Conservation (phyloP, 2,329 filamentous ascomycete genomes). For the Coniochaeta sp. region DNA sequence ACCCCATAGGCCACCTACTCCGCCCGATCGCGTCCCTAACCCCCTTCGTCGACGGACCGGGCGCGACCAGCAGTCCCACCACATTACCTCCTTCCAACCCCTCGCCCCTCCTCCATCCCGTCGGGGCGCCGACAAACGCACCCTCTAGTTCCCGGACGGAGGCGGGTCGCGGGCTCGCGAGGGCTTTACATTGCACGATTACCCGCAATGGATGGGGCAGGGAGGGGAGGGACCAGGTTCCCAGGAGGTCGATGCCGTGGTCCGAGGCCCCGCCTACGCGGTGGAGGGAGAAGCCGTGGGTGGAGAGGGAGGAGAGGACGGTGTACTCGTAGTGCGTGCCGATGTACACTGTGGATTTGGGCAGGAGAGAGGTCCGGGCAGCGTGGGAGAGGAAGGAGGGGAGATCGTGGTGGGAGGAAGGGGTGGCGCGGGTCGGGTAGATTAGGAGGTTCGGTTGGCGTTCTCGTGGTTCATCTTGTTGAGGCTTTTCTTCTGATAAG, state of each 20-base stretch:
- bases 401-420: constrained; percentile 54
- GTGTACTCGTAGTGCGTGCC: constrained; percentile 77
- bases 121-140: constrained; percentile 65
- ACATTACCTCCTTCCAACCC: constrained; percentile 57
- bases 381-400: constrained; percentile 60
- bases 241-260: constrained; percentile 67
- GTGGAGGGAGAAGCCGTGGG: constrained; percentile 56
- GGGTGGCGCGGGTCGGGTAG: constrained; percentile 37
- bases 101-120: constrained; percentile 59
- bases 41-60: constrained; percentile 67
- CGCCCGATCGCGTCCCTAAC: constrained; percentile 64
- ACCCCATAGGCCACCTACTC: constrained; percentile 66
- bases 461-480: neutral
- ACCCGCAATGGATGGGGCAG: constrained; percentile 33
- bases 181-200: constrained; percentile 64
- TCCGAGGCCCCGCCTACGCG: constrained; percentile 63
- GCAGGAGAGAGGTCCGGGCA: constrained; percentile 45
- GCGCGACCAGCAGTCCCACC: constrained; percentile 64
- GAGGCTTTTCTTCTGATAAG: constrained; percentile 4
- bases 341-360: constrained; percentile 52
- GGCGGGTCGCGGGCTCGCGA: constrained; percentile 46
- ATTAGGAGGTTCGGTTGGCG: constrained; percentile 15
- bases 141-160: constrained; percentile 73
- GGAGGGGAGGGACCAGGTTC: constrained; percentile 57
- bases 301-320: constrained; percentile 45